These are phyloP conservation scores for Eleusine indica DNA, from an alignment of 176 grass and related monocot genomes.

Conservation along the genomic window DNA sequence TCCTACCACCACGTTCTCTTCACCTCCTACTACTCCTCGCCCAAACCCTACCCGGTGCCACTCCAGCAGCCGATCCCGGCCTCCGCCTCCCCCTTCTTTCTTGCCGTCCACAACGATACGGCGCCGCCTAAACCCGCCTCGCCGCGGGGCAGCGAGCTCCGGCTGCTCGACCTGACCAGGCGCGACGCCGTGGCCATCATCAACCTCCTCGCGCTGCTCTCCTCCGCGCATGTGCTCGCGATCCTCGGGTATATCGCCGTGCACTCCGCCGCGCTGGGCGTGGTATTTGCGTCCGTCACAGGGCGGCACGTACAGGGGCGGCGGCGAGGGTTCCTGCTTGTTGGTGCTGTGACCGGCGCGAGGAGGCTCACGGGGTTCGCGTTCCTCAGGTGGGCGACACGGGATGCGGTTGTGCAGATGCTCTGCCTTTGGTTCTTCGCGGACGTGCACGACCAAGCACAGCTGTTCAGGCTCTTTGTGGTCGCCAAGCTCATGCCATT, in stretches of 20 bases:
- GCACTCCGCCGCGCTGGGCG: conserved; percentile 66
- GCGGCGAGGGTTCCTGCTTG: conserved; percentile 46
- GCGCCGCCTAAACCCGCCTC: conserved; percentile 39
- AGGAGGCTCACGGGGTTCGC: conserved; percentile 62
- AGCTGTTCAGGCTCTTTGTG: conserved; percentile 85
- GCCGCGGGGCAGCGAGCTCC: conserved; percentile 44
- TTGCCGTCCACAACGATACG: conserved; percentile 53
- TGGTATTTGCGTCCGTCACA: conserved; percentile 61
- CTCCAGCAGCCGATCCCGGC: conserved; percentile 31
- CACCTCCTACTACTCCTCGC: conserved; percentile 36
- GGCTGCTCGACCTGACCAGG: conserved; percentile 60
- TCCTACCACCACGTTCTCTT: conserved; percentile 49
- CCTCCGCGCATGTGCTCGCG: conserved; percentile 66
- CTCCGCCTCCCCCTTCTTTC: conserved; percentile 57
- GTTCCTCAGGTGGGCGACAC: conserved; percentile 79
- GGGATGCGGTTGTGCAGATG: conserved; percentile 78
- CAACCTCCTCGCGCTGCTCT: conserved; percentile 74
- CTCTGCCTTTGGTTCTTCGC: conserved; percentile 85
- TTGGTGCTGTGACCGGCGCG: conserved; percentile 46
- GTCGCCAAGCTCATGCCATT: conserved; percentile 83
- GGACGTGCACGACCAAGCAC: conserved; percentile 72
- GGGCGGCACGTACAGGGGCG: conserved; percentile 52
- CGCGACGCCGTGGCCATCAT: conserved; percentile 61
- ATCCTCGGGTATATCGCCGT: conserved; percentile 69
- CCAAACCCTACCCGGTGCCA: conserved; percentile 52